Evolutionary conservation across 2,329 filamentous ascomycete genomes (phyloP).

Genomic region (Plectosphaerella cucumerina): DNA sequence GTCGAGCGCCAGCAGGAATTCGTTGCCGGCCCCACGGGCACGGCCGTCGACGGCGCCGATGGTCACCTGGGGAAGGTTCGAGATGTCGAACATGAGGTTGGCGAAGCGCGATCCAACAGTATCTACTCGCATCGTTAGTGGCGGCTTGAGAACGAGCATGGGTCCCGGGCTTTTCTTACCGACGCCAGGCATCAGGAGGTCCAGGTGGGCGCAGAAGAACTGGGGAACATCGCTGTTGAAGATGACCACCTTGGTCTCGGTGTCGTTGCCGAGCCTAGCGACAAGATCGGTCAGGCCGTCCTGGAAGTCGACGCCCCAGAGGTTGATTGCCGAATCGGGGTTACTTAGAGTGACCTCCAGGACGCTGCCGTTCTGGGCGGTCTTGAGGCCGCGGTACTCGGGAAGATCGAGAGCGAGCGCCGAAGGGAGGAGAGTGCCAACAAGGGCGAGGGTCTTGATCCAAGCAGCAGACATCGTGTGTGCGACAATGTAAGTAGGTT

Average conservation of each 20-base stretch:
- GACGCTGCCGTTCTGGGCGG: neutral
- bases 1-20: neutral
- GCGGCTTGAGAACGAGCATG: neutral
- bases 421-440: neutral
- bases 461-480: neutral
- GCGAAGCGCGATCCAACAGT: neutral
- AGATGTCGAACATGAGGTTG: neutral
- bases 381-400: neutral
- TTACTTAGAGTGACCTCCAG: neutral
- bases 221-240: constrained; percentile 1
- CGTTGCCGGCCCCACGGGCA: neutral
- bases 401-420: neutral
- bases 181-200: neutral
- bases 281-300: neutral
- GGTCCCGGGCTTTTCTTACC: neutral
- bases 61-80: neutral
- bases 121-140: neutral
- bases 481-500: neutral
- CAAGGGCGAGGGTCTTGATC: neutral
- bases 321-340: neutral
- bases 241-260: constrained; percentile 1
- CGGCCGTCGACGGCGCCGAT: constrained; percentile 1
- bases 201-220: constrained; percentile 1
- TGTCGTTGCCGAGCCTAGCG: neutral
- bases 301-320: constrained; percentile 2